Evolutionary conservation across 2,329 filamentous ascomycete species (phyloP).

Genomic region (Pestalotiopsis sp.): DNA sequence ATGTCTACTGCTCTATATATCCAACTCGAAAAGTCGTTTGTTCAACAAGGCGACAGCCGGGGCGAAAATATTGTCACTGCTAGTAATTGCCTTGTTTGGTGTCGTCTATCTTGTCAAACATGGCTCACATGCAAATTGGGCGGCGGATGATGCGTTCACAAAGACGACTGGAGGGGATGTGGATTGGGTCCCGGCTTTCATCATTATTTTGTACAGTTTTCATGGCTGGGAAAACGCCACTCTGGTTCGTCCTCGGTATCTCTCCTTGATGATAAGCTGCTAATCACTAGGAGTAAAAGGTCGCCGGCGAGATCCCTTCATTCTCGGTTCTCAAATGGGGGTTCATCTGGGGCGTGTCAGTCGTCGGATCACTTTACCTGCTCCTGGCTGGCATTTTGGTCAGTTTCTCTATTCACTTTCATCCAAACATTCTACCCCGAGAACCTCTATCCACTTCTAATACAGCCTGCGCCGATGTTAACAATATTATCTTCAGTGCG

Average conservation of each 20-base stretch:
- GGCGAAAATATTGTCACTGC: not conserved
- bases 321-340: constrained; percentile 4
- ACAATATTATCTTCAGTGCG: not conserved
- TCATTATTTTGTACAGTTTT: not conserved
- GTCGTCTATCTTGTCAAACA: not conserved
- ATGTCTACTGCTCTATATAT: constrained; percentile 1
- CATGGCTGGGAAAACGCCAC: constrained; percentile 1
- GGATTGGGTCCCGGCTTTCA: not conserved
- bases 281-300: not conserved
- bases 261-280: not conserved
- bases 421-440: too few species aligned
- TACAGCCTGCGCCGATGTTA: not conserved
- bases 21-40: not conserved
- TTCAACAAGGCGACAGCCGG: not conserved
- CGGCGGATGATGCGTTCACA: not conserved
- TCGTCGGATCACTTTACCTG: not conserved
- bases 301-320: not conserved
- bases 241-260: not conserved
- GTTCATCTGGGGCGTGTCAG: not conserved
- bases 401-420: not conserved
- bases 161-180: not conserved
- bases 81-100: not conserved
- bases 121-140: not conserved
- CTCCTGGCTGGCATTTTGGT: not conserved
- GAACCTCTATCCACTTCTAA: not conserved